Percentiles rank a stretch among this genome's conserved stretches.
phyloP scores from a whole-genome alignment of 2,329 filamentous ascomycete species.

The Eurotiales sp. region DNA sequence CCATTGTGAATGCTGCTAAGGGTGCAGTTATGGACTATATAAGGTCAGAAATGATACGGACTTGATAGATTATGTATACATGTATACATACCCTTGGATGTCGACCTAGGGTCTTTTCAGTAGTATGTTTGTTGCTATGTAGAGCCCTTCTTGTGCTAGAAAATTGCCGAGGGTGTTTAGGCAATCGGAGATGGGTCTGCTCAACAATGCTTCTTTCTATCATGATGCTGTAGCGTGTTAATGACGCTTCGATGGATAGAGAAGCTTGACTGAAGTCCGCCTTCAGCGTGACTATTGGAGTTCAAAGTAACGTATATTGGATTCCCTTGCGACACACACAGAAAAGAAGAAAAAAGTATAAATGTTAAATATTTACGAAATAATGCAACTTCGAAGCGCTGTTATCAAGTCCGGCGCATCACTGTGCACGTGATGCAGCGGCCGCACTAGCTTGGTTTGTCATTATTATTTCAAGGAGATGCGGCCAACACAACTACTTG shows the following conservation, averaged over 20 bases:
- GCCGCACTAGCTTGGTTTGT: slow-evolving; percentile 3
- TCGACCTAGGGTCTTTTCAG: slow-evolving; percentile 8
- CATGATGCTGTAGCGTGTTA: not conserved
- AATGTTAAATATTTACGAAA: no score
- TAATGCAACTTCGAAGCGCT: no score
- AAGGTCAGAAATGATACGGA: not conserved
- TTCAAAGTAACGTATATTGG: no score
- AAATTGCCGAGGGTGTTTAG: not conserved
- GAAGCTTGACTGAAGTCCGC: not conserved
- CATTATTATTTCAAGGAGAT: not conserved
- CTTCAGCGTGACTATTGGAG: no score
- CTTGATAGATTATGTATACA: not conserved
- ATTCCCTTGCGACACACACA: no score
- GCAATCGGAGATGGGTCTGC: not conserved
- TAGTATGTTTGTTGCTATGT: not conserved
- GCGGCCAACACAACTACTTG: not conserved
- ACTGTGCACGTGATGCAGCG: slow-evolving; percentile 7
- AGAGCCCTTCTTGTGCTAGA: not conserved
- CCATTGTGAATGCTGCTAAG: slow-evolving; percentile 62
- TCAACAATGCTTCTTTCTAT: not conserved
- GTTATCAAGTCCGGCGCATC: no score
- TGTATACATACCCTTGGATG: slow-evolving; percentile 7
- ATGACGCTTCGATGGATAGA: not conserved
- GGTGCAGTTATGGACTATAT: slow-evolving; percentile 54
- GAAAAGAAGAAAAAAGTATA: no score